phyloP scores from a whole-genome alignment of 352 stramenopile species.

The Stramenopiles sp. region DNA sequence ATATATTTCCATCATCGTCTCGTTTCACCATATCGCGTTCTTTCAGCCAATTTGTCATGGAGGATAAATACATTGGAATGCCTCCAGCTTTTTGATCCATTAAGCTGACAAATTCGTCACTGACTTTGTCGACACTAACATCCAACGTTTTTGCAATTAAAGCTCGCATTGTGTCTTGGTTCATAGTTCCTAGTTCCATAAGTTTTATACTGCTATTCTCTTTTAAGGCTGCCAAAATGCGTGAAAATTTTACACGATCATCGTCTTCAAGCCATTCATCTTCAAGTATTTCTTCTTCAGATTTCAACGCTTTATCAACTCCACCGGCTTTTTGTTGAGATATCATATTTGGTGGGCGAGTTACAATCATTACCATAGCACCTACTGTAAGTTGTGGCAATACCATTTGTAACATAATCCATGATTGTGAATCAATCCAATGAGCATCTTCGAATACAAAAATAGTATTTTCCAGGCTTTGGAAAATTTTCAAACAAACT shows the following conservation, averaged over 20 bases:
- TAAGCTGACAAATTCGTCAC: neutral
- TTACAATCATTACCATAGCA: too few species aligned
- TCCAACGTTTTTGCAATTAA: neutral
- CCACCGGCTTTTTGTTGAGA: too few species aligned
- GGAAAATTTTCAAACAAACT: too few species aligned
- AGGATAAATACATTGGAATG: neutral
- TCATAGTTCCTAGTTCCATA: neutral
- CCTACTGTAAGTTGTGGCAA: too few species aligned
- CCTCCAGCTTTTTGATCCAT: neutral
- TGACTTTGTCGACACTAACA: neutral
- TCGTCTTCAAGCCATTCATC: neutral
- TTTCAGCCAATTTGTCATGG: neutral
- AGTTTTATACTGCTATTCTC: neutral
- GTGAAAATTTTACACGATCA: neutral
- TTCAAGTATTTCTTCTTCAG: neutral
- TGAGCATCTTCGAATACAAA: too few species aligned
- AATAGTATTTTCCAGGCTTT: too few species aligned
- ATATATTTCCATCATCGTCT: neutral
- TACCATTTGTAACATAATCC: too few species aligned
- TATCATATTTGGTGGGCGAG: too few species aligned
- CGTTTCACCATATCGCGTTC: neutral
- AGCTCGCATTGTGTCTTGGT: neutral
- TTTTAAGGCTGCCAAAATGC: neutral
- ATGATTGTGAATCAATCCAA: too few species aligned
- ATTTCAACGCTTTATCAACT: too few species aligned